A percentile compares a stretch with the other conserved stretches of the same genome.
These are phyloP conservation scores for Exophiala calicioides DNA, from an alignment of 2,329 filamentous ascomycete species.

Conservation along the genomic window DNA sequence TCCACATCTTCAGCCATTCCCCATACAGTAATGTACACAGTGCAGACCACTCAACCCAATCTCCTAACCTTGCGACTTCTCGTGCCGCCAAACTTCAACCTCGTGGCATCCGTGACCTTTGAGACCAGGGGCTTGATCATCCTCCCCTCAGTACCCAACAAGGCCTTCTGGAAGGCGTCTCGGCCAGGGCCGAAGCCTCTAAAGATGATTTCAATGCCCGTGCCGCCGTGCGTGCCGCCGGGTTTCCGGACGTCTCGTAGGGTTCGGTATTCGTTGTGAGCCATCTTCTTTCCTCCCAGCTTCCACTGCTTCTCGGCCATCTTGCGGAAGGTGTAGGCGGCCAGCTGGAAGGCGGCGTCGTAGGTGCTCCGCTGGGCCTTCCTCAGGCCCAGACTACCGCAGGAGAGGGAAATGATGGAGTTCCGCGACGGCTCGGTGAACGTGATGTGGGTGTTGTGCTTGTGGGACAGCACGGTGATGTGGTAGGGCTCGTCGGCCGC, in stretches of 20 bases:
- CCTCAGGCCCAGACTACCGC: conserved; percentile 88
- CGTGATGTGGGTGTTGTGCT: conserved; percentile 95
- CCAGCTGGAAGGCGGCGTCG: conserved; percentile 89
- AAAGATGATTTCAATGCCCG: conserved; percentile 74
- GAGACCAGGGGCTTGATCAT: conserved; percentile 72
- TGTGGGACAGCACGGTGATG: conserved; percentile 81
- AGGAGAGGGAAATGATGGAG: conserved; percentile 75
- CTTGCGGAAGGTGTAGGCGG: conserved; percentile 77
- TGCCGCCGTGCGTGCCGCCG: conserved; percentile 66
- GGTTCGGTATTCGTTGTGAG: conserved; percentile 62
- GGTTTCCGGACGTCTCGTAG: conserved; percentile 81
- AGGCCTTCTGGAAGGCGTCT: conserved; percentile 84
- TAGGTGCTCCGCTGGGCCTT: conserved; percentile 79
- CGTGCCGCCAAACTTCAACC: conserved; percentile 92
- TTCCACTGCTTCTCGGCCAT: conserved; percentile 81
- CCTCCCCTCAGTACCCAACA: conserved; percentile 82
- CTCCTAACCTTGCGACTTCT: conserved; percentile 82
- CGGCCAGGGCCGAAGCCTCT: conserved; percentile 84
- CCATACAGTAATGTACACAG: conserved; percentile 6
- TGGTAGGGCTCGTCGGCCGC: conserved; percentile 66
- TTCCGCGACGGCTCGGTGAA: conserved; percentile 79
- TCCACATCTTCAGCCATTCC: too few relatives aligned
- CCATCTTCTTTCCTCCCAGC: conserved; percentile 69
- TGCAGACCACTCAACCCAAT: conserved; percentile 57
- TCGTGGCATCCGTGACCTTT: conserved; percentile 80